Evolutionary conservation across 306 rosid genomes (phyloP), one percentile per base, ranked within the genome.

Genomic region (Luffa aegyptiaca): DNA sequence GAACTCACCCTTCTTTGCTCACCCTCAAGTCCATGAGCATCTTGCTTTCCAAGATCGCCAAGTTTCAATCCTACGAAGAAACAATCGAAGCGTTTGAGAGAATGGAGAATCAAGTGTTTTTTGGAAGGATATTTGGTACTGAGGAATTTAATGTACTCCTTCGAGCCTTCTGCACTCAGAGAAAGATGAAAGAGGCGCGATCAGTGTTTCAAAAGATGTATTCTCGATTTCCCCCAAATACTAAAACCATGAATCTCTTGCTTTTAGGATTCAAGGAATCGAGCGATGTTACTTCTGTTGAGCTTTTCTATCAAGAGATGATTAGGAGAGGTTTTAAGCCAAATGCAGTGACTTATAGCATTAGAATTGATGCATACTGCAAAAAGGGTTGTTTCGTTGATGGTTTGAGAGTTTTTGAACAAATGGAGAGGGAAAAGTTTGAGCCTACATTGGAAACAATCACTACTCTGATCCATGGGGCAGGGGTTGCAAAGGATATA

Each of bases 381-480:
- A 95, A 95, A 88, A 88, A 80, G 70, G 90, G 97, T 21, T 82
- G 89, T 76, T 88, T 92, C 39, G 88, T 83, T 36, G 97, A 92
- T 81, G 97, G 83, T 82, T 77, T 95, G 88, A 90, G 92, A 64
- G 87, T 95, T 80, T 55, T 91, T 12, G 91, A 90, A 76, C 97
- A 90, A 82, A 92, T 95, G 98, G 97, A 92, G 72, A 59, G 72
- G 55, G 76, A 63, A 41, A 84, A 83, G 10, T 77, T 85, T 55
- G 59, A 56, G 31, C 91, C 96, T 17, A 80, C 92, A 0, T 35
- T 92, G 57, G 92, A 90, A 81, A 90, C 88, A 11, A 86, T 95
- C 36, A 95, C 98, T 45, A 95, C 98, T 33, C 78, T 95, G 86
- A 92, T 95, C 81, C 98, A 95, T 75, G 98, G 97, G 70, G 97